Conservation (phyloP, 768 basidiomycete species). For the Pulveroboletus frians region DNA sequence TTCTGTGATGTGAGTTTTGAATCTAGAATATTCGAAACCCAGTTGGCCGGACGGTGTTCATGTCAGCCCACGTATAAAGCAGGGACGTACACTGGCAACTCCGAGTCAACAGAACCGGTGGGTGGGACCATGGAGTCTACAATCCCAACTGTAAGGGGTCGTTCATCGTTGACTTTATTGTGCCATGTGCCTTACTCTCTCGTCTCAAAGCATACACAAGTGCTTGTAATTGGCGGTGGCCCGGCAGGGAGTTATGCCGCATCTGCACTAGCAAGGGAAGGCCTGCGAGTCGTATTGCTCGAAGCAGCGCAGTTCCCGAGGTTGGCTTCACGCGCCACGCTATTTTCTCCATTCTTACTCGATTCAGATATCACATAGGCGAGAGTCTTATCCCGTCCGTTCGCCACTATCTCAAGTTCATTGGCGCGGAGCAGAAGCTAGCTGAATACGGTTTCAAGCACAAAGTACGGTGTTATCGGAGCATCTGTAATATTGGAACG, state of each 20-base stretch:
- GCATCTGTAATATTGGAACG: background rate
- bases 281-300: slow-evolving; percentile 50
- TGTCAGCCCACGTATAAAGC: slow-evolving; percentile 6
- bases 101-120: background rate
- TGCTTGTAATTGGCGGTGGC: slow-evolving; percentile 55
- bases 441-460: slow-evolving; percentile 38
- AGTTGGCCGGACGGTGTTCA: background rate
- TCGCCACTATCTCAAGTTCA: slow-evolving; percentile 48
- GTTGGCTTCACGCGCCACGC: slow-evolving; percentile 20
- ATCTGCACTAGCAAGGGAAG: slow-evolving; percentile 50
- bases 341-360: background rate
- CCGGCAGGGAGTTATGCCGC: slow-evolving; percentile 57
- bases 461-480: slow-evolving; percentile 35
- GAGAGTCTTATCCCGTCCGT: slow-evolving; percentile 48
- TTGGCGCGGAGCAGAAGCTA: slow-evolving; percentile 44
- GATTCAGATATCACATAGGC: slow-evolving; percentile 41
- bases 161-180: background rate
- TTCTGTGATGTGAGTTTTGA: background rate
- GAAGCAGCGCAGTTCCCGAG: slow-evolving; percentile 55
- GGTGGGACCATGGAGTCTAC: slow-evolving; percentile 5
- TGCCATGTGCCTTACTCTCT: background rate
- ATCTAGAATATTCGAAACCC: background rate
- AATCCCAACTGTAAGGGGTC: slow-evolving; percentile 23
- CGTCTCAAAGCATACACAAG: slow-evolving; percentile 20
- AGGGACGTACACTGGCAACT: background rate